Conservation (phyloP, 257 asterid species). For the Solanum arcanum region DNA sequence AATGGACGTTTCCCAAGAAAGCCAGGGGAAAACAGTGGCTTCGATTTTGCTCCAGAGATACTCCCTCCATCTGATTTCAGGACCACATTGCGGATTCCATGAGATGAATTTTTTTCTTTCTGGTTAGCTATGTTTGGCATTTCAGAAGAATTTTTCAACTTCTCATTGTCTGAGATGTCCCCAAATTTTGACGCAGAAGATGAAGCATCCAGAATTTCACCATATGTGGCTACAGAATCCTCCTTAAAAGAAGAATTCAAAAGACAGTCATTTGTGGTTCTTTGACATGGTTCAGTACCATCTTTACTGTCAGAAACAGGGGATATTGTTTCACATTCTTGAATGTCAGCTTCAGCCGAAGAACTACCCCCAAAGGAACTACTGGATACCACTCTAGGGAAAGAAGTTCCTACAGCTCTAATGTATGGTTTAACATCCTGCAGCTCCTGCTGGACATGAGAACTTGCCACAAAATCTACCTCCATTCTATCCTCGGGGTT, state of each 20-base stretch:
- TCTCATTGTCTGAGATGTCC: conserved; percentile 4
- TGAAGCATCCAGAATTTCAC: conserved; percentile 7
- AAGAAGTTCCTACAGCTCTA: conserved; percentile 13
- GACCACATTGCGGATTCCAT: conserved; percentile 6
- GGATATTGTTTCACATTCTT: background rate
- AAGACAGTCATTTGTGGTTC: background rate
- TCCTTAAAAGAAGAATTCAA: background rate
- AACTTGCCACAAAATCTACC: conserved; percentile 20
- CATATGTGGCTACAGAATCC: conserved; percentile 11
- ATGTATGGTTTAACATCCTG: conserved; percentile 2
- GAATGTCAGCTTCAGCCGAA: background rate
- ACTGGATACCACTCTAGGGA: conserved; percentile 4
- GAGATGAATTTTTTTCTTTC: conserved; percentile 8
- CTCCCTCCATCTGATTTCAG: conserved; percentile 17
- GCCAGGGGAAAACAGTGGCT: conserved; percentile 53
- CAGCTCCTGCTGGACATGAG: conserved; percentile 21
- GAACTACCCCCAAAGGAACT: background rate
- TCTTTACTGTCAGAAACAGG: conserved; percentile 18
- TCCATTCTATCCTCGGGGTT: conserved; percentile 14
- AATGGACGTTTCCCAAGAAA: conserved; percentile 47
- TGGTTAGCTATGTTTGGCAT: conserved; percentile 4
- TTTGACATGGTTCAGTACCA: conserved; percentile 10
- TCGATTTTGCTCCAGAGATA: conserved; percentile 15
- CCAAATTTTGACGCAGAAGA: conserved; percentile 9
- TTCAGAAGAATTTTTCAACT: conserved; percentile 3